A percentile compares a stretch with the other conserved stretches of the same genome.
These are phyloP conservation scores for Atkinsonella hypoxylon DNA, from an alignment of 2,329 filamentous ascomycete species.

Conservation along the genomic window DNA sequence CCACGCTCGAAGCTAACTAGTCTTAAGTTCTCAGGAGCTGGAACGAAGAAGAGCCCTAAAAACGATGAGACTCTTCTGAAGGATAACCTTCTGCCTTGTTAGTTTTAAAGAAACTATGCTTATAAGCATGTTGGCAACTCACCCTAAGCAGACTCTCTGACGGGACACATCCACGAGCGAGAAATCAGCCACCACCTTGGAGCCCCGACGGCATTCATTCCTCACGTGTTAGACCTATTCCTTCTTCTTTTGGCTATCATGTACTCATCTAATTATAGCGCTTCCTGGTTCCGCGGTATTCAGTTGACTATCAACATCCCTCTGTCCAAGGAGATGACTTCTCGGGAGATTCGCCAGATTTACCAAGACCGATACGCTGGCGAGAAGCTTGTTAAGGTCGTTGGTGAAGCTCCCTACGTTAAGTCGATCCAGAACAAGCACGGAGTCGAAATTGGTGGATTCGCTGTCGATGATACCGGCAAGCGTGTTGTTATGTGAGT, in stretches of 20 bases:
- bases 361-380: slow-evolving; percentile 95
- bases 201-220: slow-evolving; percentile 67
- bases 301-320: slow-evolving; percentile 86
- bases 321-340: slow-evolving; percentile 73
- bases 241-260: neutral
- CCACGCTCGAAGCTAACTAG: no score
- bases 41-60: slow-evolving; percentile 88
- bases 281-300: slow-evolving; percentile 54
- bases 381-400: slow-evolving; percentile 87
- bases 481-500: slow-evolving; percentile 62
- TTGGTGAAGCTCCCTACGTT: slow-evolving; percentile 76
- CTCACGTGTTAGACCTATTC: slow-evolving; percentile 49
- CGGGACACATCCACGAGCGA: slow-evolving; percentile 88
- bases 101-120: neutral
- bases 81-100: slow-evolving; percentile 60
- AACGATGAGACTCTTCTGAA: slow-evolving; percentile 77
- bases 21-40: slow-evolving; percentile 67
- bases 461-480: slow-evolving; percentile 80
- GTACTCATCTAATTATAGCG: neutral
- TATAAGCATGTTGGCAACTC: neutral
- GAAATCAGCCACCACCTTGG: slow-evolving; percentile 77
- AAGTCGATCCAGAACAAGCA: slow-evolving; percentile 73
- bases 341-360: slow-evolving; percentile 81
- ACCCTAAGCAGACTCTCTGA: slow-evolving; percentile 22
- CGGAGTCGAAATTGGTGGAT: slow-evolving; percentile 86